Conservation (phyloP, 2,329 filamentous ascomycete species). For the Pseudogymnoascus sp. region DNA sequence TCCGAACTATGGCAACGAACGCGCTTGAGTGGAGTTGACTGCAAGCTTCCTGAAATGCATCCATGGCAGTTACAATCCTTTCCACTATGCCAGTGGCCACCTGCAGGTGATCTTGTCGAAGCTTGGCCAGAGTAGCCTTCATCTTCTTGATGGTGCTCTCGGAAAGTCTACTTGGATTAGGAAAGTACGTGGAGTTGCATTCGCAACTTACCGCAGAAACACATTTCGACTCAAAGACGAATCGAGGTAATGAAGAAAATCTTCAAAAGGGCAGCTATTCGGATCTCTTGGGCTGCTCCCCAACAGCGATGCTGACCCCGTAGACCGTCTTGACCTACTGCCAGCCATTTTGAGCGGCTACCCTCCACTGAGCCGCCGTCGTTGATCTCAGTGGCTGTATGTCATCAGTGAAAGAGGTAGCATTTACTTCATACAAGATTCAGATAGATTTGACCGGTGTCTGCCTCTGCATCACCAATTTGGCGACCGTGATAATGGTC, state of each 20-base stretch:
- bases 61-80: neutral
- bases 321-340: neutral
- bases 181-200: neutral
- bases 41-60: neutral
- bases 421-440: neutral
- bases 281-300: neutral
- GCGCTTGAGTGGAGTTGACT: neutral
- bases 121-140: neutral
- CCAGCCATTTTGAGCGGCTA: neutral
- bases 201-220: neutral
- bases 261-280: neutral
- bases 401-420: neutral
- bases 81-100: neutral
- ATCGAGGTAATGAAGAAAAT: neutral
- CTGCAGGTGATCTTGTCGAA: neutral
- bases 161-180: neutral
- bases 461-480: neutral
- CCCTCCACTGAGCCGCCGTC: neutral
- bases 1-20: slow-evolving; percentile 1
- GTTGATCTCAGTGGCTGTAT: neutral
- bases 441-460: neutral
- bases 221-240: neutral
- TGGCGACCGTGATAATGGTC: neutral
- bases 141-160: neutral
- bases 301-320: neutral